Base-by-base conservation (phyloP, 768 basidiomycete species). In the Hypsizygus marmoreus region DNA sequence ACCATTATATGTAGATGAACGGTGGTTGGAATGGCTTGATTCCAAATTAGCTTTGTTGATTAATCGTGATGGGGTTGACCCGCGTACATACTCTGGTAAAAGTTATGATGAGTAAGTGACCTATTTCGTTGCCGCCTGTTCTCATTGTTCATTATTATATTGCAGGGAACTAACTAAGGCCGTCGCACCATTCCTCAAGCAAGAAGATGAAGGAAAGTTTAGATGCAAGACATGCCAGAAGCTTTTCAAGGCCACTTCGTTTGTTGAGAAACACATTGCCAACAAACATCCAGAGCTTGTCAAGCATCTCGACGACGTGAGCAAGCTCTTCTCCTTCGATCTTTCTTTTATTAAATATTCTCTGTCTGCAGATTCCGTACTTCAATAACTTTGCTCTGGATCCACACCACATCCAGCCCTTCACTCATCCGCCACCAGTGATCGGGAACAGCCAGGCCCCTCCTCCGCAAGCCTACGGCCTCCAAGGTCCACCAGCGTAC, bases 361-460 rank as follows among this genome's bases (percentile, higher is more conserved):
- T 16, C 36, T 40, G 40, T 52, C 37, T 31, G 30, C 56, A 95
- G 93, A 63, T 95, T 49, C 79, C 88, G 28, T 91, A 88, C 67
- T 94, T 93, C 75, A 97, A 98, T 67, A 93, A 88, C 65, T 99
- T 95, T 65, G 92, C 90, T 23, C 82, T 98, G 47, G 97, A 98
- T 71, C 95, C 97, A 44, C 90, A 94, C 57, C 88, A 86, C 53
- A 87, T 97, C 50, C 87, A 88, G 58, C 88, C 90, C 6, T 87
- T 91, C 66, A 77, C 81, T 17, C 89, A 91, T 61, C 83, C 88
- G 49, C 91, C 90, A 45, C 74, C 79, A 33, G 61, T 73, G 17
- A 69, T 77, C 36, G 86, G 86, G n/a, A 84, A 80, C 44, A 77
- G 72, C 50, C 86, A 88, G 62, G 78, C 74, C 4, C 81, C 88